phyloP scores from a whole-genome alignment of 2,329 filamentous ascomycete genomes.

The Nemania bipapillata region DNA sequence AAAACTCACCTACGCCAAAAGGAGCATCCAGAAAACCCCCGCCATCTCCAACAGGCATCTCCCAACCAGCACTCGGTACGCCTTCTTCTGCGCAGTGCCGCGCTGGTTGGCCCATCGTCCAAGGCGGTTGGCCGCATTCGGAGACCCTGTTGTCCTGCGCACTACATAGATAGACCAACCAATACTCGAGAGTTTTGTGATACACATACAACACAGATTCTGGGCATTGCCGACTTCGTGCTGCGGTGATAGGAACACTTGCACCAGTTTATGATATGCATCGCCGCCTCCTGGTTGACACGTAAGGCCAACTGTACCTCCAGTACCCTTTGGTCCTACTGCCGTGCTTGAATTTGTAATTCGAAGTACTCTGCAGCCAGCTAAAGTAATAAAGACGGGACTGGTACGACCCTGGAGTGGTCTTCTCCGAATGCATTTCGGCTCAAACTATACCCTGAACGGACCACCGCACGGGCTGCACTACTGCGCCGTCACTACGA shows the following conservation, averaged over 20 bases:
- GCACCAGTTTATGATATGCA: constrained; percentile 18
- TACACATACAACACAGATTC: constrained; percentile 31
- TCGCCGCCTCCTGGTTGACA: constrained; percentile 12
- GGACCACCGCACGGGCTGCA: constrained; percentile 27
- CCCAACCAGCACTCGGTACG: constrained; percentile 11
- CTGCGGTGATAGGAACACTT: constrained; percentile 17
- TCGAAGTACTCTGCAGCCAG: constrained; percentile 37
- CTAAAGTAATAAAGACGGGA: constrained; percentile 45
- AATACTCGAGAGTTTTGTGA: constrained; percentile 25
- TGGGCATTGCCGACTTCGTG: constrained; percentile 26
- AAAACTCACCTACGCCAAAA: constrained; percentile 18
- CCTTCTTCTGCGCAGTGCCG: constrained; percentile 3
- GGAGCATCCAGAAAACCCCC: constrained; percentile 13
- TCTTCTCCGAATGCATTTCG: constrained; percentile 46
- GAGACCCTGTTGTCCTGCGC: constrained; percentile 20
- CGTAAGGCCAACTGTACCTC: constrained; percentile 19
- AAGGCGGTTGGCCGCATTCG: constrained; percentile 33
- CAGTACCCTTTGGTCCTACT: constrained; percentile 9
- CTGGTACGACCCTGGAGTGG: constrained; percentile 44
- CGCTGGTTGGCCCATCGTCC: constrained; percentile 22
- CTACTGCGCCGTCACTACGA: constrained; percentile 32
- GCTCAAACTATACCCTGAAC: constrained; percentile 41
- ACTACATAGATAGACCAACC: constrained; percentile 17
- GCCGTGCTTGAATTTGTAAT: constrained; percentile 37
- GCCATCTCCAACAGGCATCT: constrained; percentile 8